Evolutionary conservation across 306 rosid genomes (phyloP), one percentile per base, ranked within the genome.

Genomic region (Pterocarpus santalinus): DNA sequence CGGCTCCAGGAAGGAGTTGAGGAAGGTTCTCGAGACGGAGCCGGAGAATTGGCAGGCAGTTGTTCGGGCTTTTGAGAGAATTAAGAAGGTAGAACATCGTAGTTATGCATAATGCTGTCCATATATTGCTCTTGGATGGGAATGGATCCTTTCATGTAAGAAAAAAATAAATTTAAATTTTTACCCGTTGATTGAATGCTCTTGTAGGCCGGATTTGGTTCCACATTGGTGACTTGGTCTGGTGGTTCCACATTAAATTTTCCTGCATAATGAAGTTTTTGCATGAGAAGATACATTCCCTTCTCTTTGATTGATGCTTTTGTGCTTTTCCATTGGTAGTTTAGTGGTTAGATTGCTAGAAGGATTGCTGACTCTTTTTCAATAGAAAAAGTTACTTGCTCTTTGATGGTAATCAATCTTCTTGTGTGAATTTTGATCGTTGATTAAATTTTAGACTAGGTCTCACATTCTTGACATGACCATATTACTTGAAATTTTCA

Each of bases 21-120:
- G 85, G 77, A 85, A 82, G 88, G 84, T 95, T 65, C 65, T 91
- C 60, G 98, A 95, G 71, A 85, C 99, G 1, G 93, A 87, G 76
- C 99, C 98, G 0, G 97, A 91, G 89, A 91, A 95, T 77, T 95
- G 99, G 99, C 95, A 91, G 86, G 96, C 94, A 0, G 97, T 93
- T 66, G 97, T 95, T 30, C 68, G 62, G 10, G 81, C 94, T 46
- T 95, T 95, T 16, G 90, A 93, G 83, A 86, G 79, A 73, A 79
- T 95, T 72, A 88, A 86, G 80, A 95, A 93, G 97, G 99, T 95
- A 85, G 16, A n/a, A 35, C 49, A 47, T 58, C 80, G 84, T 62
- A 16, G 63, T 56, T 62, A 53, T 56, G 4, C 22, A 8, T 62
- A 36, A 30, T 62, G 51, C 63, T 38, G n/a, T 61, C 30, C 28